phyloP scores from a whole-genome alignment of 768 basidiomycete genomes.

The Russula earlei region DNA sequence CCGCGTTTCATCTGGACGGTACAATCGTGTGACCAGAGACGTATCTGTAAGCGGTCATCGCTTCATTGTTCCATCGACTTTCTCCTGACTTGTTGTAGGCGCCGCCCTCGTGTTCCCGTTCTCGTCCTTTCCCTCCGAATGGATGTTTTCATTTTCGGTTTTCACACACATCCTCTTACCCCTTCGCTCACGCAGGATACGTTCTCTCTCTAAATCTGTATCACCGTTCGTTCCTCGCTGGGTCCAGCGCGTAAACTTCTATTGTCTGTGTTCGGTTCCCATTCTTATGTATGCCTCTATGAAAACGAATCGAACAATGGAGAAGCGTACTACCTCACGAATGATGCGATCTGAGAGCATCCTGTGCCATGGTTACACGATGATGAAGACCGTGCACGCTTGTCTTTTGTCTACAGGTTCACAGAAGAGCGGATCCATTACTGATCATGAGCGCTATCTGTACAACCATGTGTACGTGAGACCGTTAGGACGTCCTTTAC shows the following conservation, averaged over 20 bases:
- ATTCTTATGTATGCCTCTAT: not conserved
- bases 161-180: not conserved
- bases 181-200: not conserved
- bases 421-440: not conserved
- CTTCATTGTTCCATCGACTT: not conserved
- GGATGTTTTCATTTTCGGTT: not conserved
- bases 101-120: not conserved
- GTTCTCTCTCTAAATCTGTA: not conserved
- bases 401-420: slow-evolving; percentile 4
- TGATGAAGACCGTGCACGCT: not conserved
- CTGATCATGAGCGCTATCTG: not conserved
- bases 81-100: not conserved
- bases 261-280: not conserved
- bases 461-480: not conserved
- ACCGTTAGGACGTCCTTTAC: not conserved
- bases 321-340: not conserved
- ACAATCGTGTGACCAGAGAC: not conserved
- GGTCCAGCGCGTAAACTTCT: not conserved
- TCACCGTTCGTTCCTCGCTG: not conserved
- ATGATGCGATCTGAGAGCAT: not conserved
- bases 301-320: not conserved
- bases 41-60: not conserved
- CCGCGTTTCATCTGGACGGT: not conserved
- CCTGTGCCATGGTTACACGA: not conserved
- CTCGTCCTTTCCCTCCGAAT: not conserved